Evolutionary conservation across 345 rosid species (phyloP).

Genomic region (Aurinia saxatilis): DNA sequence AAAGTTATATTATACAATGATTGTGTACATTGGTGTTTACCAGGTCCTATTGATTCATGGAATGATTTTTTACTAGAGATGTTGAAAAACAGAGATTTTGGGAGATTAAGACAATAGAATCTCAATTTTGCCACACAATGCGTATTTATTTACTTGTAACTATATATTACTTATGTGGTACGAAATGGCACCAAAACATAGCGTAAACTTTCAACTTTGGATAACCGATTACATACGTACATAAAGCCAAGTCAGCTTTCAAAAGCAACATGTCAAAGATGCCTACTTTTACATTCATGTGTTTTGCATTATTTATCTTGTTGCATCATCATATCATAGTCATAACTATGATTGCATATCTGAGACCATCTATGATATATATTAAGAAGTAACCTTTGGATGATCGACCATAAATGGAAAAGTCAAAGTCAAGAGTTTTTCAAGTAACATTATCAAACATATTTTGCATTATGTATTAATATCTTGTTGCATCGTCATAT

Average conservation of each 20-base stretch:
- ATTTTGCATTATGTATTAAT: too few relatives aligned
- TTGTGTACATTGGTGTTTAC: conserved; percentile 90
- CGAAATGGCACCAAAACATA: too few relatives aligned
- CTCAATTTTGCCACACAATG: background rate
- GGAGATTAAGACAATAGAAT: background rate
- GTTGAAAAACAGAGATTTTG: conserved; percentile 52
- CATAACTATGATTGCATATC: too few relatives aligned
- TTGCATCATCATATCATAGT: background rate
- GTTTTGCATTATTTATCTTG: background rate
- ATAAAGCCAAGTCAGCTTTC: background rate
- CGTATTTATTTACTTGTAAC: background rate
- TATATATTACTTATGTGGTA: background rate
- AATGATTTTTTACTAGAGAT: conserved; percentile 62
- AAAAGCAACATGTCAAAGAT: background rate
- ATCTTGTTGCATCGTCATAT: too few relatives aligned
- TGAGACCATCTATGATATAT: too few relatives aligned
- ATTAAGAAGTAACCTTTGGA: too few relatives aligned
- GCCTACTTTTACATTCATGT: background rate
- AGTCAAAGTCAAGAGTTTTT: too few relatives aligned
- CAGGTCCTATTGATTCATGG: conserved; percentile 83
- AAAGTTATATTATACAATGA: conserved; percentile 68
- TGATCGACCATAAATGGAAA: too few relatives aligned
- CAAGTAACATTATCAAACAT: too few relatives aligned
- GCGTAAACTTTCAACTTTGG: background rate
- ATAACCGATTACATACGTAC: background rate